A percentile compares a stretch with the other conserved stretches of the same genome.
Conservation (phyloP, 306 rosid species). For the Herpetospermum pedunculosum region DNA sequence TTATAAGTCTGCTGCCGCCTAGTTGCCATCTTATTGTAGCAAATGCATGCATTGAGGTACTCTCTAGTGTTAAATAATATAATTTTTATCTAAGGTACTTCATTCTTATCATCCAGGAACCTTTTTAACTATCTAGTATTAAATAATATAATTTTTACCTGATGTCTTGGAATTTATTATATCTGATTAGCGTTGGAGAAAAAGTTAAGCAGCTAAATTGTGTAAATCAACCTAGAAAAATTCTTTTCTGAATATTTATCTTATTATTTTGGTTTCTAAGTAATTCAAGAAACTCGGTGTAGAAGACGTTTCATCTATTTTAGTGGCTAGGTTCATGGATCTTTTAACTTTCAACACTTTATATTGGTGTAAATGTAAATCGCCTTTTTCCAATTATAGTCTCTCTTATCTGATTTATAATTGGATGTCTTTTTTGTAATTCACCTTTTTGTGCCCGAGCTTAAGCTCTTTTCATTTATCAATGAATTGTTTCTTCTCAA, state of each 20-base stretch:
- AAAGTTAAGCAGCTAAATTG: neutral
- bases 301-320: neutral
- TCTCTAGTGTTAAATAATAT: constrained; percentile 13
- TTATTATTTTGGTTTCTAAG: neutral
- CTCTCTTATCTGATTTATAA: too few relatives aligned
- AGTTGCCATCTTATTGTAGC: constrained; percentile 70
- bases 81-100: neutral
- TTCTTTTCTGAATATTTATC: neutral
- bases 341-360: too few relatives aligned
- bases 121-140: neutral
- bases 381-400: too few relatives aligned
- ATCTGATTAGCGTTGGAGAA: neutral
- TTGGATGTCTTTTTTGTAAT: too few relatives aligned
- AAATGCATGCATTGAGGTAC: constrained; percentile 83
- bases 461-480: too few relatives aligned
- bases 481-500: too few relatives aligned
- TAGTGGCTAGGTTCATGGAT: too few relatives aligned
- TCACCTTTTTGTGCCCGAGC: too few relatives aligned
- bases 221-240: neutral
- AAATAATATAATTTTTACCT: neutral
- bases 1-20: constrained; percentile 74
- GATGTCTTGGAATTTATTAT: neutral
- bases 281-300: neutral
- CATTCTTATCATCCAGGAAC: neutral
- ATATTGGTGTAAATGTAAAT: too few relatives aligned